A percentile compares a stretch with the other conserved stretches of the same genome.
Conservation (phyloP, 1,284 basidiomycete genomes). For the Phlebopus sp. region DNA sequence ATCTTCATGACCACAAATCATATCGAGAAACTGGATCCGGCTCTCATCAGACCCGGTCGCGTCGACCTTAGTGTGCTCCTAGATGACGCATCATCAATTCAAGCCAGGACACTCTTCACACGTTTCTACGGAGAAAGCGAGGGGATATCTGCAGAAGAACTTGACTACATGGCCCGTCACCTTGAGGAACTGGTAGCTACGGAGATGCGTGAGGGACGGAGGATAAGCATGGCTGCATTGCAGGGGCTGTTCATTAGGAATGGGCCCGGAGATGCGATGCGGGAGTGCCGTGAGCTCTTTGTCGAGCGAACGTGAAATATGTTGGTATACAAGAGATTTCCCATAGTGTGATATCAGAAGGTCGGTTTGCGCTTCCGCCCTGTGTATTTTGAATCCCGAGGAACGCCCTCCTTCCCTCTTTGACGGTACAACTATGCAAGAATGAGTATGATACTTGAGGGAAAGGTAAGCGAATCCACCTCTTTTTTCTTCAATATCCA, state of each 20-base stretch:
- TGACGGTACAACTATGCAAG: slow-evolving; percentile 66
- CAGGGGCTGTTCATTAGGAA: slow-evolving; percentile 91
- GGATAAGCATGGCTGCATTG: slow-evolving; percentile 89
- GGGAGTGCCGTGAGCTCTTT: slow-evolving; percentile 53
- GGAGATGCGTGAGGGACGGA: slow-evolving; percentile 50
- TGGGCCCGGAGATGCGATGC: slow-evolving; percentile 60
- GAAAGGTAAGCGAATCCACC: slow-evolving; percentile 37
- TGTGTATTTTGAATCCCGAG: slow-evolving; percentile 79
- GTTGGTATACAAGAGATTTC: slow-evolving; percentile 11
- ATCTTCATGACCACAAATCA: slow-evolving; percentile 99
- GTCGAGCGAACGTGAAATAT: slow-evolving; percentile 32
- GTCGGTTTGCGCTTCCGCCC: slow-evolving; percentile 68
- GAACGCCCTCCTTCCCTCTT: slow-evolving; percentile 78
- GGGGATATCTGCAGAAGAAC: slow-evolving; percentile 30
- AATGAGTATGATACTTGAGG: not conserved
- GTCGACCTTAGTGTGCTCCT: slow-evolving; percentile 87
- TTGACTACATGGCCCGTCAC: slow-evolving; percentile 46
- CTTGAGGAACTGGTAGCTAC: slow-evolving; percentile 54
- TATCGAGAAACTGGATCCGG: slow-evolving; percentile 78
- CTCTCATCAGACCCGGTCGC: slow-evolving; percentile 91
- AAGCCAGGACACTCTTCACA: slow-evolving; percentile 78
- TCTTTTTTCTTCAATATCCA: slow-evolving; percentile 88
- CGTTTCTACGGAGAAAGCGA: slow-evolving; percentile 75
- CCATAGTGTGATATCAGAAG: slow-evolving; percentile 46
- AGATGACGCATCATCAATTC: slow-evolving; percentile 83